Base-by-base conservation (phyloP, 208 protist species). In the Herpetomonas samuelpessoai region DNA sequence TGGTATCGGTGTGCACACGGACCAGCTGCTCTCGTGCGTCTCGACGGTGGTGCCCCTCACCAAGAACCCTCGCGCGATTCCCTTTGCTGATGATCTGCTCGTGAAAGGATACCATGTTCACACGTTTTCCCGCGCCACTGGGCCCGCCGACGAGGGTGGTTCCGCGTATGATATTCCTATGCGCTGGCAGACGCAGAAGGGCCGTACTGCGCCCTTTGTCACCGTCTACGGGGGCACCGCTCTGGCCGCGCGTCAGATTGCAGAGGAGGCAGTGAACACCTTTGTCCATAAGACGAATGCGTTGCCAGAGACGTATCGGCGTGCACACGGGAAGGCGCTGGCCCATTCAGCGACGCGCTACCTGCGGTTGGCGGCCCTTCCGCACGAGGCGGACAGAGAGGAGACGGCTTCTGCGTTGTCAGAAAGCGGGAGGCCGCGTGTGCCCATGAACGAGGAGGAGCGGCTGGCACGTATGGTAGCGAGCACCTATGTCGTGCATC, bases 171-270 rank as follows among this genome's bases (percentile, higher is more conserved):
- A n/a, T n/a, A n/a, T n/a, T n/a, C n/a, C n/a, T n/a, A n/a, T n/a
- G n/a, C n/a, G n/a, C n/a, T n/a, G n/a, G n/a, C n/a, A n/a, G n/a
- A n/a, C n/a, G n/a, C n/a, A 39, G 7, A 27, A 27, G 28, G 16
- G 4, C 1, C 48, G 46, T 12, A 39, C 49, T 38, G 49, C 75
- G 4, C 61, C 67, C 9, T 64, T 83, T 28, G 76, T 88, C 14
- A 80, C 88, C 62, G 76, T 91, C 38, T 93, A 91, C 56, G 87
- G 87, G 22, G 87, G 87, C 25, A 67, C 70, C 0, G 62, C 82
- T 16, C 27, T 78, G 10, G 62, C 83, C 30, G 80, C 87, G 22
- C 76, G 87, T 16, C 60, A 70, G 50, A 72, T 86, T 6, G 87
- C 87, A 2, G 76, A 81, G 57, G 75, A 81, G 12, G 74, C 68